Evolutionary conservation across 345 rosid species (phyloP).

Genomic region (Lumnitzera racemosa): DNA sequence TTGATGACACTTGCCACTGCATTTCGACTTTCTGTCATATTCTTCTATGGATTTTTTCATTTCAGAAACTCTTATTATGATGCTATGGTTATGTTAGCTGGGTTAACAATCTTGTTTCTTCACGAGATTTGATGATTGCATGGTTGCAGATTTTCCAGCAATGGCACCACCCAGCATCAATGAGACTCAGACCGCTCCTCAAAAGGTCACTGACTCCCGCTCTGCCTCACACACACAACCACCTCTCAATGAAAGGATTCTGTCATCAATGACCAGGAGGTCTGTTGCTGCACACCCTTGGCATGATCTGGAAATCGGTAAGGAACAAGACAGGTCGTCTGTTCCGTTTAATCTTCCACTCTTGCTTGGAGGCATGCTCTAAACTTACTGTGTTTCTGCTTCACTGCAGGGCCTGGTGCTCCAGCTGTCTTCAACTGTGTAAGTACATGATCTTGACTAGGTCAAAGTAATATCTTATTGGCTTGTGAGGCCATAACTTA

Average conservation of each 20-base stretch:
- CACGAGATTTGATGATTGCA: too few relatives aligned
- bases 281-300: constrained; percentile 97
- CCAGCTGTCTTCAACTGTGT: constrained; percentile 79
- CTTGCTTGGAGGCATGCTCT: background rate
- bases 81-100: background rate
- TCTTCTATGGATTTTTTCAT: too few relatives aligned
- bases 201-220: constrained; percentile 24
- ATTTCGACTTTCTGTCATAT: too few relatives aligned
- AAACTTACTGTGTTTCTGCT: background rate
- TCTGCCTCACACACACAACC: constrained; percentile 50
- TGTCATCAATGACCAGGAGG: constrained; percentile 84
- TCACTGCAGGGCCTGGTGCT: constrained; percentile 76
- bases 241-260: constrained; percentile 90
- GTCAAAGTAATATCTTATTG: too few relatives aligned
- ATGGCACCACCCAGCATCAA: constrained; percentile 55
- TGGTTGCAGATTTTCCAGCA: constrained; percentile 21
- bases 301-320: constrained; percentile 99
- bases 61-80: background rate
- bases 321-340: background rate
- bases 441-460: constrained; percentile 18
- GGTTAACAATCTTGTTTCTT: too few relatives aligned
- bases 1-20: too few relatives aligned
- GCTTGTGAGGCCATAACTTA: too few relatives aligned
- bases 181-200: constrained; percentile 24
- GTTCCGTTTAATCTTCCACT: background rate